Percentiles rank a stretch among this genome's conserved stretches.
These are phyloP conservation scores for Trifolium fragiferum DNA, from an alignment of 306 rosid genomes.

Conservation along the genomic window DNA sequence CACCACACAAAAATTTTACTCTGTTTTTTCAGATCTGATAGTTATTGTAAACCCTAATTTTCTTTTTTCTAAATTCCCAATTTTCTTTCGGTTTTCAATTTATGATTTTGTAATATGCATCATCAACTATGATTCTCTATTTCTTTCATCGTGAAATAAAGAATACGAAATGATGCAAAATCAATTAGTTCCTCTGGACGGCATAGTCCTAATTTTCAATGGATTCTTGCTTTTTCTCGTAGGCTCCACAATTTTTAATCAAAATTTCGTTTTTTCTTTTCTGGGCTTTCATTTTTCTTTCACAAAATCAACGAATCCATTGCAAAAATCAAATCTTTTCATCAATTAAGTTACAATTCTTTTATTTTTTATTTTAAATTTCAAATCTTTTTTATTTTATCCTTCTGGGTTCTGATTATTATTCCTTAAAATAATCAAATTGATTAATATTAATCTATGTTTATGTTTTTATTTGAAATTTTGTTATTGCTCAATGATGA, in stretches of 20 bases:
- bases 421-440: too few relatives aligned
- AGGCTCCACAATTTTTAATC: conserved; percentile 51
- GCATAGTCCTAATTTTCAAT: conserved; percentile 45
- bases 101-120: conserved; percentile 27
- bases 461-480: not conserved
- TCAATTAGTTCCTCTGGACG: conserved; percentile 64
- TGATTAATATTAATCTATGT: not conserved
- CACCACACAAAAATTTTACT: too few relatives aligned
- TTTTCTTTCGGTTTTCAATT: too few relatives aligned
- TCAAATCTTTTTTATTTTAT: too few relatives aligned
- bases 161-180: conserved; percentile 64
- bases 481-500: conserved; percentile 69
- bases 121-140: conserved; percentile 54
- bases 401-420: too few relatives aligned
- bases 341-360: not conserved
- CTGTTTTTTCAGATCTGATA: not conserved
- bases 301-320: not conserved
- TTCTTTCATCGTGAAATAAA: conserved; percentile 37
- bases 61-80: not conserved
- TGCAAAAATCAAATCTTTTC: not conserved
- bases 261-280: too few relatives aligned
- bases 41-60: not conserved
- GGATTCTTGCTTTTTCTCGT: conserved; percentile 70
- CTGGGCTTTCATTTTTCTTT: not conserved
- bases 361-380: too few relatives aligned